Conservation (phyloP, 768 basidiomycete species). For the Termitomyces sp. region DNA sequence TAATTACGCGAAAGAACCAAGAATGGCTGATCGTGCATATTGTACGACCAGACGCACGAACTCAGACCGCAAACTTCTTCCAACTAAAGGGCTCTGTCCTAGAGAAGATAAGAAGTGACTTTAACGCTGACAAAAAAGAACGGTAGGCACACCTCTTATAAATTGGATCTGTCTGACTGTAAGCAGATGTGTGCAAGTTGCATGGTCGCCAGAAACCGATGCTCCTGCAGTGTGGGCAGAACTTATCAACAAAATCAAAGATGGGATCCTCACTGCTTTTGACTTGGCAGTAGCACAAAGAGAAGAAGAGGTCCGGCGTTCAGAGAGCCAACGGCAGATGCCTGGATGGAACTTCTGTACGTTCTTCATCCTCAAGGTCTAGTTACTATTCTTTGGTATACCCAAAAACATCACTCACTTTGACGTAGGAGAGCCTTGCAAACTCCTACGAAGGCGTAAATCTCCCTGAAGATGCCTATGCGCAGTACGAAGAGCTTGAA, state of each 20-base stretch:
- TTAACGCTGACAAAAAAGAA: constrained; percentile 85
- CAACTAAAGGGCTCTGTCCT: constrained; percentile 80
- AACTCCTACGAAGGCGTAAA: constrained; percentile 87
- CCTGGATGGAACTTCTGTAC: constrained; percentile 99
- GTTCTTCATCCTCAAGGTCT: constrained; percentile 91
- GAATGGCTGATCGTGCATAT: constrained; percentile 94
- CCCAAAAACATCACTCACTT: constrained; percentile 6
- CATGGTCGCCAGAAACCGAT: constrained; percentile 65
- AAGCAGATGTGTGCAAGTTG: constrained; percentile 73
- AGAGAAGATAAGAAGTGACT: constrained; percentile 89
- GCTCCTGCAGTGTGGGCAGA: constrained; percentile 87
- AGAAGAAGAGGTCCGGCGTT: constrained; percentile 87
- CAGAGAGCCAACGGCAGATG: constrained; percentile 85
- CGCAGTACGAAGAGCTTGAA: constrained; percentile 91
- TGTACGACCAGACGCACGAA: constrained; percentile 63
- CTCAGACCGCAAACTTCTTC: constrained; percentile 62
- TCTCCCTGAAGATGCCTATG: constrained; percentile 82
- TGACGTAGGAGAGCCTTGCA: constrained; percentile 83
- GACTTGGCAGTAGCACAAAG: constrained; percentile 71
- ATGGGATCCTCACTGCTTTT: constrained; percentile 80
- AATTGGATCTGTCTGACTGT: constrained; percentile 11
- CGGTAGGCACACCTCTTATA: constrained; percentile 38
- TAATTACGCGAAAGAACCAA: constrained; percentile 70
- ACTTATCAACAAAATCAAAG: constrained; percentile 83
- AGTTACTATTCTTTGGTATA: not conserved